Conservation (phyloP, 768 basidiomycete genomes). For the Leucocoprinus sp. region DNA sequence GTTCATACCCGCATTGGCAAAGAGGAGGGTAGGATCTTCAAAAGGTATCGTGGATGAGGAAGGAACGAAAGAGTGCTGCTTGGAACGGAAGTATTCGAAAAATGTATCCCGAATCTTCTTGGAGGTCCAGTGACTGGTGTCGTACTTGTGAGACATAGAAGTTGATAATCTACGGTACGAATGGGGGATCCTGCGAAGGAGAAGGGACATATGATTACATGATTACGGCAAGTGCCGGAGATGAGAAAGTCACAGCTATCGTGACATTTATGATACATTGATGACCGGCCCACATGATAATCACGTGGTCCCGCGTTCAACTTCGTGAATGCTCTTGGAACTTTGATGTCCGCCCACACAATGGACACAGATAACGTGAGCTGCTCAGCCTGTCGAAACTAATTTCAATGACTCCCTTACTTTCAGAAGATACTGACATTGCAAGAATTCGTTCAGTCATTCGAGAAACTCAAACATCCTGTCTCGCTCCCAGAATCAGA, state of each 20-base stretch:
- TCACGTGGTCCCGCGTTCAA: no score
- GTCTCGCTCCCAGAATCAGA: slow-evolving; percentile 56
- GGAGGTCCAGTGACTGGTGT: slow-evolving; percentile 66
- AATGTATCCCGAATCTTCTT: slow-evolving; percentile 77
- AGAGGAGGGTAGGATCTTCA: slow-evolving; percentile 95
- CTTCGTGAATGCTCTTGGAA: background rate
- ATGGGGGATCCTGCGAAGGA: slow-evolving; percentile 1
- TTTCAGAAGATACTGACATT: background rate
- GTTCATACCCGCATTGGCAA: slow-evolving; percentile 98
- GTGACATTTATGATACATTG: no score
- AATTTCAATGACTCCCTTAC: background rate
- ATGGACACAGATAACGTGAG: slow-evolving; percentile 1
- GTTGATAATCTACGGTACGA: slow-evolving; percentile 15
- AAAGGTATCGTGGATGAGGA: slow-evolving; percentile 93
- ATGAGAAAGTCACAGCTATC: no score
- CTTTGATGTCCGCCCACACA: background rate
- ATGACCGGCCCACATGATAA: no score
- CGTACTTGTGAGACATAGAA: slow-evolving; percentile 30
- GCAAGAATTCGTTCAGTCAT: slow-evolving; percentile 11
- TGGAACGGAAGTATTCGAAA: slow-evolving; percentile 79
- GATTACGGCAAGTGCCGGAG: no score
- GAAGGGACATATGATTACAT: slow-evolving; percentile 8
- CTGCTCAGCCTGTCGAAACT: background rate
- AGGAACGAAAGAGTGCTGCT: slow-evolving; percentile 81
- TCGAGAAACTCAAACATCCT: slow-evolving; percentile 33